Evolutionary conservation across 805 yeast genomes (phyloP).

Genomic region (Blastobotrys americana): DNA sequence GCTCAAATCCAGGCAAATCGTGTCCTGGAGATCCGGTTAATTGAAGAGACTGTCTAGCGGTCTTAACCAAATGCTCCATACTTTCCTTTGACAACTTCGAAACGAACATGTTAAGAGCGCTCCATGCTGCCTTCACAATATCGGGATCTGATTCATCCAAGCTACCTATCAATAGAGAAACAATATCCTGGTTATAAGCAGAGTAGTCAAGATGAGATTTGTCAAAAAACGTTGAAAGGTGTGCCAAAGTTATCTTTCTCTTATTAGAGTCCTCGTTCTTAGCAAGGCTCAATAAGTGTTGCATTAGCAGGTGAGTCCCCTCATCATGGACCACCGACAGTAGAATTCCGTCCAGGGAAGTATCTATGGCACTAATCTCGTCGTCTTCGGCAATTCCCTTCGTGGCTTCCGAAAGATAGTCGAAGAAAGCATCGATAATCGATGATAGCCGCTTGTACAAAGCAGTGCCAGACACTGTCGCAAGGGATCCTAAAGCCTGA

Average conservation of each 20-base stretch:
- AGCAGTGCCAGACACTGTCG: conserved; percentile 83
- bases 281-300: conserved; percentile 66
- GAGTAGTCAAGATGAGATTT: conserved; percentile 59
- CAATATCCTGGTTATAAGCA: conserved; percentile 67
- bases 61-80: conserved; percentile 67
- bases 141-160: conserved; percentile 61
- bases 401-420: conserved; percentile 43
- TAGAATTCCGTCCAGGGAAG: conserved; percentile 61
- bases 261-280: conserved; percentile 71
- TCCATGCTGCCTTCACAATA: conserved; percentile 59
- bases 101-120: conserved; percentile 58
- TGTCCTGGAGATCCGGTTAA: conserved; percentile 55
- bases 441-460: conserved; percentile 63
- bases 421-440: conserved; percentile 68
- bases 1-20: conserved; percentile 64
- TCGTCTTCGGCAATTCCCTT: conserved; percentile 23
- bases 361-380: conserved; percentile 36
- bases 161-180: conserved; percentile 58
- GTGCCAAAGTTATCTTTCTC: conserved; percentile 41
- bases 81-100: conserved; percentile 67
- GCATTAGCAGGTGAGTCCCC: conserved; percentile 79
- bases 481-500: conserved; percentile 77
- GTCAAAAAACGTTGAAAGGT: conserved; percentile 65
- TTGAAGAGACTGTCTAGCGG: conserved; percentile 69
- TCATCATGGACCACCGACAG: conserved; percentile 66